Evolutionary conservation across 1,284 basidiomycete species (phyloP).

Genomic region (Cutaneotrichosporon sp.): DNA sequence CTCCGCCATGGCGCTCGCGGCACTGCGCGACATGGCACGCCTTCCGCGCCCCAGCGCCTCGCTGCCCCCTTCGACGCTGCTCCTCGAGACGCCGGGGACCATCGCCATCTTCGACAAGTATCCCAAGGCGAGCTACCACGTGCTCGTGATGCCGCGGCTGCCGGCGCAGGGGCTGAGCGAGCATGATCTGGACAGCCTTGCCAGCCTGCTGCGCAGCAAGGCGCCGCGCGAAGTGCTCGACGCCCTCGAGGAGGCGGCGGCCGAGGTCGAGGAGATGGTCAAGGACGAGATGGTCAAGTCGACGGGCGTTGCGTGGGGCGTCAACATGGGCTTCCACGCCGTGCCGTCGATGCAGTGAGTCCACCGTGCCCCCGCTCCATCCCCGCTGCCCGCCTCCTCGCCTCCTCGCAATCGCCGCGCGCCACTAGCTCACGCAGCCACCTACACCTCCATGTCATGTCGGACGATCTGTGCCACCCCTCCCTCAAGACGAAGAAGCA

Average conservation of each 20-base stretch:
- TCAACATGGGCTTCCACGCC: constrained; percentile 85
- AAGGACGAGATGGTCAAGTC: constrained; percentile 76
- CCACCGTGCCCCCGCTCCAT: no score
- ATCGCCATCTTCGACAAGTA: constrained; percentile 81
- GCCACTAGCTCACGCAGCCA: constrained; percentile 61
- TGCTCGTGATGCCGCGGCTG: constrained; percentile 70
- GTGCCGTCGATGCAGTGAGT: constrained; percentile 62
- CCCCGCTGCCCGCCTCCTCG: no score
- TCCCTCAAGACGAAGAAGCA: constrained; percentile 88
- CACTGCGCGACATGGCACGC: constrained; percentile 66
- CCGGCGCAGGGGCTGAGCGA: constrained; percentile 37
- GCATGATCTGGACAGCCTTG: constrained; percentile 62
- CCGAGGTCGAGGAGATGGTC: constrained; percentile 63
- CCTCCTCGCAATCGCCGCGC: no score
- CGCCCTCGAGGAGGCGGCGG: constrained; percentile 62
- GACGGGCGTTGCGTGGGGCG: constrained; percentile 76
- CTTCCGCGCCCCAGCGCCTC: constrained; percentile 56
- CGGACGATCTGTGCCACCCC: constrained; percentile 73
- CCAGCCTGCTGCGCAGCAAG: constrained; percentile 59
- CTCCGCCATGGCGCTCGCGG: constrained; percentile 52
- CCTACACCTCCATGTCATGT: constrained; percentile 83
- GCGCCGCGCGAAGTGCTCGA: constrained; percentile 57
- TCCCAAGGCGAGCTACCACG: constrained; percentile 82
- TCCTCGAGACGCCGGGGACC: constrained; percentile 63
- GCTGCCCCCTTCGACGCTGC: constrained; percentile 64